These are phyloP conservation scores for Xylaria flabelliformis DNA, from an alignment of 495 filamentous ascomycete species.

Conservation along the genomic window DNA sequence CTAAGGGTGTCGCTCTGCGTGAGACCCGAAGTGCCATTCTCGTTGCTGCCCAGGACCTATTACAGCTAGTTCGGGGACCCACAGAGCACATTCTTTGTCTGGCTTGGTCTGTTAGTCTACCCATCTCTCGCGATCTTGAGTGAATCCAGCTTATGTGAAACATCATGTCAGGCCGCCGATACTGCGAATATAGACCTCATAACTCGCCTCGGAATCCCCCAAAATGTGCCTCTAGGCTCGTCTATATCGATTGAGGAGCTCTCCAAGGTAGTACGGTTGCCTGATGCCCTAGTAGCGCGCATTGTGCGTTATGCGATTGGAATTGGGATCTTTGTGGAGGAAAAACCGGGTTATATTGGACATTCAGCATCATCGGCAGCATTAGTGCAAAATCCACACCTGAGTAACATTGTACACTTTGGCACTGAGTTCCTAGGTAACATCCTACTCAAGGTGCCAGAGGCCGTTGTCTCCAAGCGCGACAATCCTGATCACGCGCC, in stretches of 20 bases:
- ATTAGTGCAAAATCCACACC: conserved; percentile 52
- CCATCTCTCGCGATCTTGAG: not conserved
- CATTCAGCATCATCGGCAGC: conserved; percentile 44
- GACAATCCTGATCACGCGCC: conserved; percentile 35
- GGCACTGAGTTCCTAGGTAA: conserved; percentile 45
- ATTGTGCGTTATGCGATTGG: conserved; percentile 45
- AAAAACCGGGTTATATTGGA: conserved; percentile 35
- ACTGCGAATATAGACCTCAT: conserved; percentile 6
- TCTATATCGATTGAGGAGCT: conserved; percentile 38
- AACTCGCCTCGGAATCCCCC: conserved; percentile 35
- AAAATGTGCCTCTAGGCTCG: conserved; percentile 39
- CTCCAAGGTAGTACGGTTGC: conserved; percentile 32
- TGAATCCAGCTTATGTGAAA: conserved; percentile 11
- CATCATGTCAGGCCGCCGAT: not conserved
- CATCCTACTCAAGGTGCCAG: conserved; percentile 31
- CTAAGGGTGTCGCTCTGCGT: conserved; percentile 22
- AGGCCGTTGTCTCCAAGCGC: conserved; percentile 34
- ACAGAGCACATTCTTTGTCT: conserved; percentile 30
- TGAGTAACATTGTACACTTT: conserved; percentile 62
- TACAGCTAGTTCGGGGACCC: conserved; percentile 29
- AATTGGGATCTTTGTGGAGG: conserved; percentile 46
- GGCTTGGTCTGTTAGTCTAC: conserved; percentile 30
- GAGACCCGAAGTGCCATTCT: conserved; percentile 29
- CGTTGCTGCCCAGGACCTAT: conserved; percentile 28
- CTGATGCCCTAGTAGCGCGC: conserved; percentile 37